Evolutionary conservation across 352 stramenopile genomes (phyloP).

Genomic region (Pythium insidiosum): DNA sequence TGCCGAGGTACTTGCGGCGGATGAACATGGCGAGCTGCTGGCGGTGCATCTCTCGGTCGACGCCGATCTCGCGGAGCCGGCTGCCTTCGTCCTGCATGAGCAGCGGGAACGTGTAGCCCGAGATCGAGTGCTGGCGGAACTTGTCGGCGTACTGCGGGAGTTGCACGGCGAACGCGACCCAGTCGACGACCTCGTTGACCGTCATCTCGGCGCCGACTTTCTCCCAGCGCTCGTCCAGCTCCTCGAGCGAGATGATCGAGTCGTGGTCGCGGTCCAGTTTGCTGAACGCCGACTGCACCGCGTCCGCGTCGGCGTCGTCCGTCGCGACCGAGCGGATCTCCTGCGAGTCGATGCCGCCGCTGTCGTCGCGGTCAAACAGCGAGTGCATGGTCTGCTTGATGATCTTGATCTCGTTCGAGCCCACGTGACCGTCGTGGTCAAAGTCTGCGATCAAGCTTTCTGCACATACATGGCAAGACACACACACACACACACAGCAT

Average conservation of each 20-base stretch:
- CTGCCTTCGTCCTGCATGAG: slow-evolving; percentile 78
- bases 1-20: slow-evolving; percentile 75
- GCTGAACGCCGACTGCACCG: slow-evolving; percentile 54
- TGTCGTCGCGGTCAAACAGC: slow-evolving; percentile 71
- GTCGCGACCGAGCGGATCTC: slow-evolving; percentile 61
- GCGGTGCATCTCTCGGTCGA: slow-evolving; percentile 61
- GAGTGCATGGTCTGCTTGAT: slow-evolving; percentile 81
- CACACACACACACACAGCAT: no score
- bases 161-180: slow-evolving; percentile 73
- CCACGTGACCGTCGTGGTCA: slow-evolving; percentile 70
- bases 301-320: slow-evolving; percentile 49
- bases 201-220: slow-evolving; percentile 80
- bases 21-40: slow-evolving; percentile 79
- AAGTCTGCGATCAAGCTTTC: slow-evolving; percentile 76
- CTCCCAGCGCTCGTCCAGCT: slow-evolving; percentile 80
- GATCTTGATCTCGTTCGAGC: slow-evolving; percentile 60
- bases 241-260: slow-evolving; percentile 71
- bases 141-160: slow-evolving; percentile 75
- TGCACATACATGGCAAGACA: slow-evolving; percentile 8
- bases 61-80: slow-evolving; percentile 61
- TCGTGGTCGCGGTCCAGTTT: slow-evolving; percentile 76
- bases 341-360: slow-evolving; percentile 58
- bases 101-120: slow-evolving; percentile 79
- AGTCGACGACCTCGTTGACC: slow-evolving; percentile 73
- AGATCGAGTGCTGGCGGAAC: slow-evolving; percentile 75